phyloP scores from a whole-genome alignment of 179 eudicot species.

The Pouteria campechiana region DNA sequence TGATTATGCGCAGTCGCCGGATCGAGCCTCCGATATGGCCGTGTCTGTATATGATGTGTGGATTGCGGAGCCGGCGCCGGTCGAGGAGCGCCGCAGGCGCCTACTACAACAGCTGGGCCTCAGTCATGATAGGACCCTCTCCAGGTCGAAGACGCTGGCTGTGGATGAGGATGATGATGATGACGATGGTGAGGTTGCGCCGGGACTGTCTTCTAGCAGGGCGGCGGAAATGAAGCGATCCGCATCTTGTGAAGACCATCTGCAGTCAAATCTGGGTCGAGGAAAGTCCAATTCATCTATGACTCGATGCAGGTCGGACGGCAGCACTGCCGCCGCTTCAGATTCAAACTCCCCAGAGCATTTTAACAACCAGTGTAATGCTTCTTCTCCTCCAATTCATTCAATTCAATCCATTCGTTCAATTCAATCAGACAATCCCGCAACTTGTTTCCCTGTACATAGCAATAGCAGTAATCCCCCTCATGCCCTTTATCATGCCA shows the following conservation, averaged over 20 bases:
- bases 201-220: constrained; percentile 5
- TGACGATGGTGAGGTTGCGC: constrained; percentile 28
- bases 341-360: background rate
- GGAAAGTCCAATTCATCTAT: background rate
- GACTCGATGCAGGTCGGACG: constrained; percentile 24
- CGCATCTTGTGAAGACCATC: constrained; percentile 5
- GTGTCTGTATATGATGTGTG: constrained; percentile 58
- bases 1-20: constrained; percentile 2
- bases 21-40: constrained; percentile 29
- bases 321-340: constrained; percentile 1
- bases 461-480: constrained; percentile 32
- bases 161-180: background rate
- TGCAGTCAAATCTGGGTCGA: constrained; percentile 5
- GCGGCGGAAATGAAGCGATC: constrained; percentile 4
- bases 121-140: constrained; percentile 33
- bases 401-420: constrained; percentile 29
- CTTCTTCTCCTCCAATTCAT: constrained; percentile 10
- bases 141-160: constrained; percentile 12
- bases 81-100: constrained; percentile 70
- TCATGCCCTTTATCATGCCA: constrained; percentile 9
- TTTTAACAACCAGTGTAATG: constrained; percentile 3
- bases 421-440: background rate
- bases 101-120: constrained; percentile 58
- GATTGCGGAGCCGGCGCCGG: constrained; percentile 56
- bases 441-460: constrained; percentile 11